Evolutionary conservation across 345 rosid species (phyloP), one percentile per base, ranked within the genome.

Genomic region (Chamaenerion angustifolium): DNA sequence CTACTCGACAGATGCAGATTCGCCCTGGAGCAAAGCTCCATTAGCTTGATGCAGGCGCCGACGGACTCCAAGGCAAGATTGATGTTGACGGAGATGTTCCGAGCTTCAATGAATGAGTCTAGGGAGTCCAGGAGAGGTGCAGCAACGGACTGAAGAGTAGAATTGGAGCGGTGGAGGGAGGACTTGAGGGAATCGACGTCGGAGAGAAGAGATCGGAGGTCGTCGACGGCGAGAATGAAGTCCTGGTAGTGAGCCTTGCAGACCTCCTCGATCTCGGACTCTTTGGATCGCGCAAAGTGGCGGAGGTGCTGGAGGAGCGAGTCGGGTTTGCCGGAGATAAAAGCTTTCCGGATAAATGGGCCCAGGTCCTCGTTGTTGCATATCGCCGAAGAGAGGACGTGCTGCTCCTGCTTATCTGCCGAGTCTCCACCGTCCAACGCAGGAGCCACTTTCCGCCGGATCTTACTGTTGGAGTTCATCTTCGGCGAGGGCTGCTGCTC

Each of bases 221-320:
- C 98, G 63, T 90, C 98, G 44, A 90, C 98, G 64, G 98, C 98
- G 45, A 76, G 71, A 60, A 86, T 90, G 76, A 90, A 90, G 59
- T 90, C 98, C 56, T 90, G 98, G 59, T 90, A 86, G 78, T 86
- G 98, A 61, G 96, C 96, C 54, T 83, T 86, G 63, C 98, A 90
- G 21, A 90, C 96, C 64, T 86, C 98, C 35, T 90, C 98, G 73
- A 90, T 90, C 79, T 90, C 98, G 6, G 95, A 76, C 49, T 90
- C 98, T 51, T 90, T 90, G 44, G 92, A 74, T 56, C 96, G 85
- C 23, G 92, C 64, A 65, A 90, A 90, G 63, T 69, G 73, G 57
- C 95, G 95, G 68, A 90, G 92, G 60, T 76, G 86, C 55, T 79
- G 94, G 60, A 81, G 87, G 49, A 90, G 87, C 10, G 73, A 64